Percentiles rank a stretch among this genome's conserved stretches.
These are phyloP conservation scores for Phytophthora tubulina DNA, from an alignment of 352 stramenopile genomes.

Conservation along the genomic window DNA sequence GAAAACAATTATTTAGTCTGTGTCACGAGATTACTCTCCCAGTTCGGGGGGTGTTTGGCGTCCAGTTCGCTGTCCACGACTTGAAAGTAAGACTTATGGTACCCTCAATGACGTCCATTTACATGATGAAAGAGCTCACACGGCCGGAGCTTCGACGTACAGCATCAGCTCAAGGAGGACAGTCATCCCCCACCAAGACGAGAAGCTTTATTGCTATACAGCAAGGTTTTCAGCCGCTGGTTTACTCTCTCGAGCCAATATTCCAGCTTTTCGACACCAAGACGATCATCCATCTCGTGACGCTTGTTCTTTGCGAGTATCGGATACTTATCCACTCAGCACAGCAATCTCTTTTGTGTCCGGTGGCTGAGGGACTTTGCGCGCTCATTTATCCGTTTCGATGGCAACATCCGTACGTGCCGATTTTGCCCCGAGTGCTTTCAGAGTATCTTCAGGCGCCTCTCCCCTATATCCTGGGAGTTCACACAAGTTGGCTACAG, in stretches of 20 bases:
- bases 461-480: constrained; percentile 84
- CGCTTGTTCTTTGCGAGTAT: constrained; percentile 82
- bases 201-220: constrained; percentile 61
- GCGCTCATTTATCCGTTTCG: constrained; percentile 87
- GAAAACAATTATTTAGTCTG: constrained; percentile 56
- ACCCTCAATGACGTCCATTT: constrained; percentile 68
- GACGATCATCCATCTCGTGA: constrained; percentile 71
- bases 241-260: constrained; percentile 74
- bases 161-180: constrained; percentile 22
- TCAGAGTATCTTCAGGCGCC: constrained; percentile 88
- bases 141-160: constrained; percentile 31
- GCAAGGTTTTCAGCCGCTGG: constrained; percentile 67
- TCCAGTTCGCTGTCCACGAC: constrained; percentile 58
- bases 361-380: constrained; percentile 78
- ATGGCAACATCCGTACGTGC: constrained; percentile 89
- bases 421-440: constrained; percentile 80
- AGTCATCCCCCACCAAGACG: constrained; percentile 56
- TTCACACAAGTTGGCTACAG: constrained; percentile 78
- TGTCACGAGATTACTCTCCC: constrained; percentile 69
- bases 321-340: constrained; percentile 82
- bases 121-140: constrained; percentile 37
- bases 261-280: constrained; percentile 85
- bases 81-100: constrained; percentile 56
- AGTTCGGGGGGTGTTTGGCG: constrained; percentile 72
- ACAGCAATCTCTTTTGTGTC: constrained; percentile 78